These are phyloP conservation scores for Warburgia ugandensis DNA, from an alignment of 164 flowering plant species.

Conservation along the genomic window DNA sequence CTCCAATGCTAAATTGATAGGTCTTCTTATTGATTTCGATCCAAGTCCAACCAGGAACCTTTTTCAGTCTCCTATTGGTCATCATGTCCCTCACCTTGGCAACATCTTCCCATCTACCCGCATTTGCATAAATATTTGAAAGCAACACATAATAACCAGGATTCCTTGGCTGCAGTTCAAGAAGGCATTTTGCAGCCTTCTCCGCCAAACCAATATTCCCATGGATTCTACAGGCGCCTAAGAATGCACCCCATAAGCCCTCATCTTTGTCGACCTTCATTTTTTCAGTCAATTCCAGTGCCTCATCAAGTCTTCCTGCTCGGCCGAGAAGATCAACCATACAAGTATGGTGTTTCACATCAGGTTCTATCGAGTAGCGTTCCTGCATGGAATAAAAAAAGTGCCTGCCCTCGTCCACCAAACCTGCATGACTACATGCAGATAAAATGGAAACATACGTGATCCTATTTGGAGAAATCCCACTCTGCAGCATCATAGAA, in stretches of 20 bases:
- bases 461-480: conserved; percentile 36
- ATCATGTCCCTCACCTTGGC: conserved; percentile 38
- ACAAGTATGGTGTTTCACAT: conserved; percentile 53
- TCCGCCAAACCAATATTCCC: conserved; percentile 35
- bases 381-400: conserved; percentile 32
- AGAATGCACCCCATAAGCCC: conserved; percentile 46
- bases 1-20: conserved; percentile 40
- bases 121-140: conserved; percentile 55
- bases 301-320: conserved; percentile 49
- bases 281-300: conserved; percentile 29
- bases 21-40: conserved; percentile 34
- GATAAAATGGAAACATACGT: conserved; percentile 40
- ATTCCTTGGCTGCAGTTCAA: conserved; percentile 37
- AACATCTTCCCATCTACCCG: conserved; percentile 49
- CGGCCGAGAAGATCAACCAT: conserved; percentile 61
- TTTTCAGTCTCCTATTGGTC: conserved; percentile 34
- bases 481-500: conserved; percentile 33
- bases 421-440: conserved; percentile 54
- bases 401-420: conserved; percentile 44
- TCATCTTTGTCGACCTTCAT: conserved; percentile 37
- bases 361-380: conserved; percentile 26
- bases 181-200: conserved; percentile 38
- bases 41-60: conserved; percentile 56
- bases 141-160: conserved; percentile 54
- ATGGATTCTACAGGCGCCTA: conserved; percentile 52